Conservation (phyloP, 2,329 filamentous ascomycete genomes). For the Teratosphaeria destructans region DNA sequence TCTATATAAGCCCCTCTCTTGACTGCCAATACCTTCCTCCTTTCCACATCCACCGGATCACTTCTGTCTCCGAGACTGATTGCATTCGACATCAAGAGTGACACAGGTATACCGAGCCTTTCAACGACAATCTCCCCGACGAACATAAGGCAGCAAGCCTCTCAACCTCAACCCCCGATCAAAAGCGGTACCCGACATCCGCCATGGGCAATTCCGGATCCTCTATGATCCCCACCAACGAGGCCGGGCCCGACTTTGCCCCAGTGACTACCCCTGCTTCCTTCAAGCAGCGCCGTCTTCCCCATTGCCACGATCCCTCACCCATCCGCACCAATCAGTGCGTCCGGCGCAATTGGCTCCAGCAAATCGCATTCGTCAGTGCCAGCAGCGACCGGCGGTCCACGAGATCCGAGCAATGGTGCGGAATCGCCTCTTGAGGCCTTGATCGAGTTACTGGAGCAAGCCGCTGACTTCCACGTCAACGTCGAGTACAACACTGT, state of each 20-base stretch:
- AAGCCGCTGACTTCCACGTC: background rate
- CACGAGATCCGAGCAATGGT: background rate
- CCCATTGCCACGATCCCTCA: background rate
- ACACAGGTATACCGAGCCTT: background rate
- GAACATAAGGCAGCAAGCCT: background rate
- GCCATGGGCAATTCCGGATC: background rate
- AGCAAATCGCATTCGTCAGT: background rate
- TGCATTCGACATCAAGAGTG: background rate
- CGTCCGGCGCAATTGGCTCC: background rate
- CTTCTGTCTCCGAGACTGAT: background rate
- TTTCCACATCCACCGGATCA: background rate
- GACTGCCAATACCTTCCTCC: background rate
- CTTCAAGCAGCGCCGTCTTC: background rate
- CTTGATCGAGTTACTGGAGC: background rate
- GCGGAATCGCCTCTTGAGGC: background rate
- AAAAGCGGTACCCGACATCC: background rate
- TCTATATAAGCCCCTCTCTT: background rate
- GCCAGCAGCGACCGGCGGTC: background rate
- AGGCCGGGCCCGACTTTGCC: background rate
- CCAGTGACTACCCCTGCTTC: background rate
- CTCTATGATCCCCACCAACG: background rate
- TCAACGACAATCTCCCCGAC: background rate
- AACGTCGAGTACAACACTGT: background rate
- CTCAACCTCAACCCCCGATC: background rate
- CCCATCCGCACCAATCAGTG: background rate